These are phyloP conservation scores for Anethum foeniculum DNA, from an alignment of 140 eudicot species.

Conservation along the genomic window DNA sequence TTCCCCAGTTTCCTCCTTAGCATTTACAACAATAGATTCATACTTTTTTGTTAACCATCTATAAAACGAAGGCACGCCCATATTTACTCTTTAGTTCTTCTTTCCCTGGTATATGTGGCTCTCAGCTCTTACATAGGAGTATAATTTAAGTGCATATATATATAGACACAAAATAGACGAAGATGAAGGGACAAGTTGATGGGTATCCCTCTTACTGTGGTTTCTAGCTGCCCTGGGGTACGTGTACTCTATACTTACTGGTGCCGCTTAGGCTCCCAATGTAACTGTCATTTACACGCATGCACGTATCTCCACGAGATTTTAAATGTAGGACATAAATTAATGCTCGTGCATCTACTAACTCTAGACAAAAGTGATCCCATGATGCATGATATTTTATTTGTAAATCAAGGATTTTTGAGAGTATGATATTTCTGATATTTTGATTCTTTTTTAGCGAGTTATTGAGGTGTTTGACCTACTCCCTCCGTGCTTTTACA, in stretches of 20 bases:
- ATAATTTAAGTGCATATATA: too few relatives aligned
- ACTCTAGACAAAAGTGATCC: too few relatives aligned
- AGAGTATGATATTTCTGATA: too few relatives aligned
- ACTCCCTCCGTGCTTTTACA: too few relatives aligned
- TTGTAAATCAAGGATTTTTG: too few relatives aligned
- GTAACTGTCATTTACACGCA: not conserved
- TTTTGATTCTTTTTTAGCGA: too few relatives aligned
- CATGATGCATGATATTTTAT: too few relatives aligned
- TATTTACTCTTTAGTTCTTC: not conserved
- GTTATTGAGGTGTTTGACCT: too few relatives aligned
- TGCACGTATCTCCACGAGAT: too few relatives aligned
- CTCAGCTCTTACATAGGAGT: too few relatives aligned
- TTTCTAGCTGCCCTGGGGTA: not conserved
- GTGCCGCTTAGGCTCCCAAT: not conserved
- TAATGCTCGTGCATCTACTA: too few relatives aligned
- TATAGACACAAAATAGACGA: not conserved
- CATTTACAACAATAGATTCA: slow-evolving; percentile 12
- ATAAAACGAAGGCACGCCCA: slow-evolving; percentile 35
- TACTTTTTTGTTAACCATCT: slow-evolving; percentile 24
- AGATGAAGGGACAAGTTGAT: not conserved
- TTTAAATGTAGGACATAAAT: too few relatives aligned
- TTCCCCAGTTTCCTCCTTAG: not conserved
- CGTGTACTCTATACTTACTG: not conserved
- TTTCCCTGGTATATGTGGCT: not conserved
- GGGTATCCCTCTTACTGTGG: not conserved